phyloP scores from a whole-genome alignment of 495 filamentous ascomycete genomes.

The Penicillium parvum region DNA sequence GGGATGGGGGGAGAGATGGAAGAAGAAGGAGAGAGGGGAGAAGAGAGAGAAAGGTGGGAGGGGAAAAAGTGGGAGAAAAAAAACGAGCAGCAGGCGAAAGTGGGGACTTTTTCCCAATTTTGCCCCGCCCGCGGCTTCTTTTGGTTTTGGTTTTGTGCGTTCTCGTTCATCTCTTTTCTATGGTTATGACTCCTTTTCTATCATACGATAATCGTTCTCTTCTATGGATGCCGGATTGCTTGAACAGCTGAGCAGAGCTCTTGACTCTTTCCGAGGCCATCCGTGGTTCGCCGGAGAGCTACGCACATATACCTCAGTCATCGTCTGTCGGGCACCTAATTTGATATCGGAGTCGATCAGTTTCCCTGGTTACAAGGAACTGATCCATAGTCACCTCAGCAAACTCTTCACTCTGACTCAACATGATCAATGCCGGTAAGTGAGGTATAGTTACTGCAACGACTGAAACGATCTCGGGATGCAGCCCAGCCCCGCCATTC shows the following conservation, averaged over 20 bases:
- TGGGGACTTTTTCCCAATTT: conserved; percentile 34
- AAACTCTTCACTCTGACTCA: no score
- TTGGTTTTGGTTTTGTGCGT: conserved; percentile 29
- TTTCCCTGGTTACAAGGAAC: no score
- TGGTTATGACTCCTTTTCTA: background rate
- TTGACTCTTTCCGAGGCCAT: background rate
- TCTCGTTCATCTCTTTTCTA: background rate
- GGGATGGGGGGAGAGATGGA: conserved; percentile 27
- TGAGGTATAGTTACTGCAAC: background rate
- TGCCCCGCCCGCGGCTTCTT: conserved; percentile 25
- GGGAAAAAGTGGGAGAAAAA: conserved; percentile 34
- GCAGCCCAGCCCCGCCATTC: conserved; percentile 5
- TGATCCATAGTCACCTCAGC: no score
- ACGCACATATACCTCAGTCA: no score
- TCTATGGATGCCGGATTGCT: background rate
- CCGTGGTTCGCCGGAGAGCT: conserved; percentile 10
- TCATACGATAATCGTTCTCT: background rate
- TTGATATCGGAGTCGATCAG: no score
- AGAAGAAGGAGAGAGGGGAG: conserved; percentile 24
- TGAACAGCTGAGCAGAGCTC: background rate
- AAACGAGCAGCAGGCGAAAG: conserved; percentile 35
- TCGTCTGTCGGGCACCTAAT: no score
- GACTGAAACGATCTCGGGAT: conserved; percentile 1
- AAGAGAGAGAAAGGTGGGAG: conserved; percentile 21
- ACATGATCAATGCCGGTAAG: no score